Evolutionary conservation across 768 basidiomycete species (phyloP), one percentile per base, ranked within the genome.

Genomic region (Asterophora lycoperdoides): DNA sequence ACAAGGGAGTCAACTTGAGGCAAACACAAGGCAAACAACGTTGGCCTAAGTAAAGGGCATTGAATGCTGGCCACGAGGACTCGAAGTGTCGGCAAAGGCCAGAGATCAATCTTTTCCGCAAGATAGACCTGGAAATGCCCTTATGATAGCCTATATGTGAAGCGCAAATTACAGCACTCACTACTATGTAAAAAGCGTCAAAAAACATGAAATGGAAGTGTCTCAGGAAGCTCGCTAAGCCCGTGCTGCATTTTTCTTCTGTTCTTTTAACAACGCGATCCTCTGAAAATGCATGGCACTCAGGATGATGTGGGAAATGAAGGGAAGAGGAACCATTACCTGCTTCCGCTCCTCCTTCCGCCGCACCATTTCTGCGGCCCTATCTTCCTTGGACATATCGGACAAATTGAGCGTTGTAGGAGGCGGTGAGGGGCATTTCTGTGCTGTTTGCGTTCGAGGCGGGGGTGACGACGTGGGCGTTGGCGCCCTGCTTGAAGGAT

Each of bases 341-440:
- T 90, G 83, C 64, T 87, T 93, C 38, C 95, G 72, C 64, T 97
- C 95, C 64, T 97, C 94, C 61, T 94, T 87, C 51, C 93, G 75
- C 54, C 86, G 74, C 7, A 86, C 87, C 83, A 97, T 86, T 71
- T 96, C 92, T n/a, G 82, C 83, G 1, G 89, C 89, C 65, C 89
- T 95, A 57, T 94, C 93, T 65, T 96, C 95, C 64, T 93, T 96
- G 20, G 80, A 77, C 76, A 92, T 73, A 1, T 64, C 66, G 20
- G 77, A 66, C 47, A 73, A 69, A 19, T 60, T 56, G 2, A 67
- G 47, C n/a, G 60, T 41, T n/a, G 63, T 48, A 8, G 54, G 32
- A 32, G 61, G 50, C 1, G 57, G 47, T n/a, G 56, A 20, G n/a
- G 56, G 41, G 15, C 58, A 60, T 39, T 42, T 49, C 10, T 28